A percentile compares a stretch with the other conserved stretches of the same genome.
Conservation (phyloP, 805 yeast genomes). For the Jamesozyma hellenica region DNA sequence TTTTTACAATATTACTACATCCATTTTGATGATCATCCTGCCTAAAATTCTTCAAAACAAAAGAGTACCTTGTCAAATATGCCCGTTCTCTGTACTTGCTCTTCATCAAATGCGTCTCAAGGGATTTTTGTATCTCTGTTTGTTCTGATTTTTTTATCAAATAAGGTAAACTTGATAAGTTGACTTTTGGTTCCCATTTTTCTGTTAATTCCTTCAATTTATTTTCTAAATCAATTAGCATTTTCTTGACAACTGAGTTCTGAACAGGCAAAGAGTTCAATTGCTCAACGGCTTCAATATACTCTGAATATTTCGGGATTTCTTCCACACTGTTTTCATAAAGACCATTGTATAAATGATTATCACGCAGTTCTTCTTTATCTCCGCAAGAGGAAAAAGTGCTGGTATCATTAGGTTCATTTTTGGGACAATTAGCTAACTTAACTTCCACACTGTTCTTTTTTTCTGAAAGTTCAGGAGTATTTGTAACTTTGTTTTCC, state of each 20-base stretch:
- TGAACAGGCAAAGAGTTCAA: constrained; percentile 7
- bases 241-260: constrained; percentile 5
- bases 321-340: constrained; percentile 13
- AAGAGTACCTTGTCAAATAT: constrained; percentile 18
- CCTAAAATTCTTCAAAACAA: not conserved
- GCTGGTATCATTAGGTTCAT: no score
- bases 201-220: constrained; percentile 10
- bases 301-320: constrained; percentile 9
- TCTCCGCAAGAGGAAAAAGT: no score
- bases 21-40: not conserved
- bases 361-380: no score
- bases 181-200: constrained; percentile 18
- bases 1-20: not conserved
- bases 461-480: no score
- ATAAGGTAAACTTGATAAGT: constrained; percentile 5
- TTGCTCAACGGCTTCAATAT: constrained; percentile 11
- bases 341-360: not conserved
- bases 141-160: constrained; percentile 1
- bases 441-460: no score
- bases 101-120: constrained; percentile 24
- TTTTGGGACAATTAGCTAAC: no score
- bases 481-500: no score
- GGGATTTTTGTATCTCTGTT: constrained; percentile 9
- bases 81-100: constrained; percentile 19
- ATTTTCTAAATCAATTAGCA: constrained; percentile 12